Base-by-base conservation (phyloP, 805 yeast species). In the Kodamaea kaohsiungensis region DNA sequence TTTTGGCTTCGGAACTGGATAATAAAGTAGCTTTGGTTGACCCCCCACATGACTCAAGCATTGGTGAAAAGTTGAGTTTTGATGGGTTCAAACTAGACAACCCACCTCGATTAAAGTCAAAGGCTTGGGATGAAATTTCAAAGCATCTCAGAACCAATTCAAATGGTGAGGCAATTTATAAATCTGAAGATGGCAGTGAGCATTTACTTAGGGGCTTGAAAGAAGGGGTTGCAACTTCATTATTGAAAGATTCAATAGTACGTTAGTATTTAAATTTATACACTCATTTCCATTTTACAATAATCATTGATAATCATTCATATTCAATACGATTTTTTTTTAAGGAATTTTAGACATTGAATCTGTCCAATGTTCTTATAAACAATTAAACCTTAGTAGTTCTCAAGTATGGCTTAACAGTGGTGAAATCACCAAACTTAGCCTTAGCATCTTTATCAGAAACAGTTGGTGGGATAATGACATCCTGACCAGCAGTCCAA, bases 401-500 rank as follows among this genome's bases (percentile, higher is more conserved):
- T 70, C 88, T 80, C 68, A 85, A 75, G 72, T 86, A 85, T 48
- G 87, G 84, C 73, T 83, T 85, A 64, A 85, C 71, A 48, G 78
- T 71, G 61, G 82, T 74, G 77, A 82, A 84, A 54, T 83, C 82
- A 49, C 88, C 88, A 71, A 84, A 85, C 67, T 80, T 68, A 48
- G 74, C 75, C 67, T 78, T 78, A 42, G 89, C 90, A 59, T 78
- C 84, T 35, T 77, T 83, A 63, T 85, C 81, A 15, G 82, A 73
- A 33, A 85, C 84, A 38, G 81, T 73, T 50, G 90, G 89, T 52
- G 87, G 89, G 56, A 87, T 84, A 60, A 87, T 85, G 46, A 86
- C 90, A 69, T 87, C 90, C 57, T 85, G 84, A 57, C 90, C 91
- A 43, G 81, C 83, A 58, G 81, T 80, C 91, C 91, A 86, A 75